Conservation (phyloP, 2,329 filamentous ascomycete genomes). For the Paecilomyces formosus region DNA sequence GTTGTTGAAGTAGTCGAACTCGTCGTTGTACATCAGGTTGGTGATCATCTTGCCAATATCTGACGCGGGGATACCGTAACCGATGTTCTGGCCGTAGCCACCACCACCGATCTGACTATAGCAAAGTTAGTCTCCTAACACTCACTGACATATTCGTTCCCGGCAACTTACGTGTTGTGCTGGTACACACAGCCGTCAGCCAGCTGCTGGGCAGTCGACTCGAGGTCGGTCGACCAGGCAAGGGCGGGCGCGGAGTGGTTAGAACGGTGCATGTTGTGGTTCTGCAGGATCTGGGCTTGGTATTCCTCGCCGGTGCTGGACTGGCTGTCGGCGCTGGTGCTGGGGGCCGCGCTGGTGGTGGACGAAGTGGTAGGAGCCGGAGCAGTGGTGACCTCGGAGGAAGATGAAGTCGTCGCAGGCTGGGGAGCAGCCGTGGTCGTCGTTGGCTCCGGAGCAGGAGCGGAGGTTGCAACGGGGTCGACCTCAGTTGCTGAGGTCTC, state of each 20-base stretch:
- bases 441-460: background rate
- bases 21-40: conserved; percentile 83
- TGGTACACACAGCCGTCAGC: conserved; percentile 63
- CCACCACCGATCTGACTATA: conserved; percentile 47
- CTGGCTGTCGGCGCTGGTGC: conserved; percentile 28
- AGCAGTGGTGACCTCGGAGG: background rate
- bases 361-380: conserved; percentile 3
- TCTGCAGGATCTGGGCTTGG: conserved; percentile 44
- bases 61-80: conserved; percentile 52
- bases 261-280: conserved; percentile 80
- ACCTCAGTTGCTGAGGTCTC: background rate
- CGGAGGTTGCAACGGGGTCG: background rate
- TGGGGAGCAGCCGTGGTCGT: conserved; percentile 1
- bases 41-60: conserved; percentile 63
- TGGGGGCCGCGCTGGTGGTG: conserved; percentile 5
- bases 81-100: conserved; percentile 88
- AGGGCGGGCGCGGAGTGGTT: conserved; percentile 68
- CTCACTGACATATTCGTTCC: background rate
- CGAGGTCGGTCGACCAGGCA: conserved; percentile 58
- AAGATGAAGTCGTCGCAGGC: conserved; percentile 2
- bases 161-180: conserved; percentile 64
- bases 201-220: conserved; percentile 54
- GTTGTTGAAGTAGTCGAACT: conserved; percentile 52
- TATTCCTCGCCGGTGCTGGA: conserved; percentile 17
- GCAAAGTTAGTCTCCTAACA: conserved; percentile 1